Evolutionary conservation across 805 yeast genomes (phyloP).

Genomic region (Blastobotrys americana): DNA sequence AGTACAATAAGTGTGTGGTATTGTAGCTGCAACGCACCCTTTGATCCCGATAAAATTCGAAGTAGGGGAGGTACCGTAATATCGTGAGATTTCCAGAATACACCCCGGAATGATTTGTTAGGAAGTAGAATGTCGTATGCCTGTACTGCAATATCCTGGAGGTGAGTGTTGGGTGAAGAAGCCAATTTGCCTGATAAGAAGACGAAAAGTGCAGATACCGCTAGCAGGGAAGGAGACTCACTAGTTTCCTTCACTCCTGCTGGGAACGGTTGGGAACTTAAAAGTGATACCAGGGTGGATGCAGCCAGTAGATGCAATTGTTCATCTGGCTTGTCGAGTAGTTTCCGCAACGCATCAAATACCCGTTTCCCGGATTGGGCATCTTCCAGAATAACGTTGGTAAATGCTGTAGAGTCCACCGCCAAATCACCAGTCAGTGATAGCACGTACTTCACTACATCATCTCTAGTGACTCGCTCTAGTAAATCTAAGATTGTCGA

Average conservation of each 20-base stretch:
- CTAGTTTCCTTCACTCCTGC: neutral
- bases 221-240: slow-evolving; percentile 15
- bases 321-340: slow-evolving; percentile 49
- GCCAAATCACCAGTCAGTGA: slow-evolving; percentile 54
- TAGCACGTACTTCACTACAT: slow-evolving; percentile 56
- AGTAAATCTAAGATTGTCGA: slow-evolving; percentile 49
- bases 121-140: slow-evolving; percentile 51
- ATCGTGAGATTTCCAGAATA: slow-evolving; percentile 42
- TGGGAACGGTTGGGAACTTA: slow-evolving; percentile 23
- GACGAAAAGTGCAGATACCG: slow-evolving; percentile 34
- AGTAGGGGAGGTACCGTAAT: slow-evolving; percentile 45
- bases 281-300: slow-evolving; percentile 45
- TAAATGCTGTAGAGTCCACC: slow-evolving; percentile 23
- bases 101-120: slow-evolving; percentile 45
- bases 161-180: slow-evolving; percentile 39
- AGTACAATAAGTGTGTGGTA: slow-evolving; percentile 69
- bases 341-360: slow-evolving; percentile 37
- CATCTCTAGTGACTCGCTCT: slow-evolving; percentile 48
- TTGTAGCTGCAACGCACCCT: slow-evolving; percentile 66
- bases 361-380: slow-evolving; percentile 41
- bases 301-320: slow-evolving; percentile 50
- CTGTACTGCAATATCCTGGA: slow-evolving; percentile 59
- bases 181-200: slow-evolving; percentile 27
- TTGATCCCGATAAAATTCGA: slow-evolving; percentile 38
- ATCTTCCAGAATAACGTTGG: slow-evolving; percentile 35